A percentile compares a stretch with the other conserved stretches of the same genome.
Conservation (phyloP, 2,329 filamentous ascomycete species). For the Ophiostoma australiae region DNA sequence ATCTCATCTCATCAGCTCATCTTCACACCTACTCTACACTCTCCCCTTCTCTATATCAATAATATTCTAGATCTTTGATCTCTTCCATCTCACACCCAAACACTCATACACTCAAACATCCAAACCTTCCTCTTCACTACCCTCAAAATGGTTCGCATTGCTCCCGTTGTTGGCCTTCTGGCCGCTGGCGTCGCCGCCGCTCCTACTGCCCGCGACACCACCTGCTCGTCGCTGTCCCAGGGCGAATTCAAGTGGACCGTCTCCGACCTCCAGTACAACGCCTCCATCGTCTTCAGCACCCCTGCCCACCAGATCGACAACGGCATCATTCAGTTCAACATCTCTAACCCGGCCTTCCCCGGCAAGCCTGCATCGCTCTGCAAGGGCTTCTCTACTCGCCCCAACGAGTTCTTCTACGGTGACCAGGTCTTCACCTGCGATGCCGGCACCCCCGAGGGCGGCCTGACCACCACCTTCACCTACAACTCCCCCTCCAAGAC, state of each 20-base stretch:
- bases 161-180: constrained; percentile 16
- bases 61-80: neutral
- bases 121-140: neutral
- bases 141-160: constrained; percentile 21
- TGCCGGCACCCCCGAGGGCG: constrained; percentile 23
- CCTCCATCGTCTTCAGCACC: constrained; percentile 46
- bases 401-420: constrained; percentile 49
- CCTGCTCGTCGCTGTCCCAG: constrained; percentile 36
- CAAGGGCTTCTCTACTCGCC: constrained; percentile 39
- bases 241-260: constrained; percentile 40
- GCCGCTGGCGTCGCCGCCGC: constrained; percentile 19
- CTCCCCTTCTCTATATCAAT: neutral
- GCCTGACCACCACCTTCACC: constrained; percentile 39
- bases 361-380: constrained; percentile 36
- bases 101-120: neutral
- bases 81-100: neutral
- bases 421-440: constrained; percentile 42
- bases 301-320: constrained; percentile 48
- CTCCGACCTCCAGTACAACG: constrained; percentile 45
- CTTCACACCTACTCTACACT: neutral
- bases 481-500: constrained; percentile 38
- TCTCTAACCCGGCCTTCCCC: constrained; percentile 43
- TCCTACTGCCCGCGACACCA: constrained; percentile 15
- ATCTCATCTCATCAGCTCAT: neutral
- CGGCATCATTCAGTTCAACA: constrained; percentile 46